These are phyloP conservation scores for Lichtheimia hyalospora DNA, from an alignment of 371 early-diverging fungal species.

Conservation along the genomic window DNA sequence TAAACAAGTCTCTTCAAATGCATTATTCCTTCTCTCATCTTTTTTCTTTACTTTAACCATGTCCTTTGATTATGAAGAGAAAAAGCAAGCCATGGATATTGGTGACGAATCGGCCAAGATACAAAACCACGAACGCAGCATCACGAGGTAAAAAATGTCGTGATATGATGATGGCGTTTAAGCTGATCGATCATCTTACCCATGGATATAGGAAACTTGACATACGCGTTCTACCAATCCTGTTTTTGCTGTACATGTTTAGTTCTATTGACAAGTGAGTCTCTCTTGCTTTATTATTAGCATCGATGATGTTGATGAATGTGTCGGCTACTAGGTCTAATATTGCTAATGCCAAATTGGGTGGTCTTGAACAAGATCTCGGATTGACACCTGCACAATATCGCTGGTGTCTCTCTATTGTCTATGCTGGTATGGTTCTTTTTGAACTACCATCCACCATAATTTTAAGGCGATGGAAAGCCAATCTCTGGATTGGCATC, in stretches of 20 bases:
- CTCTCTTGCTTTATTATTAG: neutral
- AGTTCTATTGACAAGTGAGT: neutral
- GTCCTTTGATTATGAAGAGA: too few species aligned
- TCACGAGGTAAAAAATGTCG: too few species aligned
- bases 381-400: neutral
- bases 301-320: neutral
- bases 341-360: neutral
- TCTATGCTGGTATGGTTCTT: neutral
- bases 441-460: neutral
- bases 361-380: neutral
- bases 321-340: neutral
- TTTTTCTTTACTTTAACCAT: too few species aligned
- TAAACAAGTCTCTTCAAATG: too few species aligned
- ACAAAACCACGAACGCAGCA: too few species aligned
- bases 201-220: neutral
- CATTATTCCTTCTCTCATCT: too few species aligned
- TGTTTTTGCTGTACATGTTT: neutral
- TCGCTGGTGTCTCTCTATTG: conserved; percentile 1
- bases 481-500: neutral
- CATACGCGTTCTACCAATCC: neutral
- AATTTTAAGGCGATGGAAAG: neutral
- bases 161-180: too few species aligned
- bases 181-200: too few species aligned
- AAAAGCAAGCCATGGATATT: too few species aligned
- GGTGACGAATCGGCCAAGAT: too few species aligned